A percentile compares a stretch with the other conserved stretches of the same genome.
phyloP scores from a whole-genome alignment of 495 filamentous ascomycete species.

The Aspergillus steynii region DNA sequence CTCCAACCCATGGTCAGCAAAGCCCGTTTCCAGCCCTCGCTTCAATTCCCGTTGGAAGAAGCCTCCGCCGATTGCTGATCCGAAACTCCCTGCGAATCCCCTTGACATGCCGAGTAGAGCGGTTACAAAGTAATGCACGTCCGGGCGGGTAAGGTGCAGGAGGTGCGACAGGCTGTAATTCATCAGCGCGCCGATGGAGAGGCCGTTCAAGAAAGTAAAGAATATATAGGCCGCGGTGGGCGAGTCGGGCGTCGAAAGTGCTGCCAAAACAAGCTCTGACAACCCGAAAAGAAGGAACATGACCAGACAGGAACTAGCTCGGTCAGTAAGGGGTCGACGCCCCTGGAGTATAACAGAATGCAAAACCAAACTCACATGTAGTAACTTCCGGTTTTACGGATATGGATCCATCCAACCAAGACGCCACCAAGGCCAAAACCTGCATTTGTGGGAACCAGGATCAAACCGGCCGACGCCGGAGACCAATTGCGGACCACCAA shows the following conservation, averaged over 20 bases:
- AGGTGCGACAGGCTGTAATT: conserved; percentile 80
- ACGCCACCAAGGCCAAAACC: conserved; percentile 73
- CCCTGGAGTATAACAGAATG: not conserved
- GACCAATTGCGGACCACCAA: conserved; percentile 67
- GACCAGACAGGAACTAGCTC: conserved; percentile 49
- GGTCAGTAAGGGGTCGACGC: not conserved
- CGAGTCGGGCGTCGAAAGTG: conserved; percentile 50
- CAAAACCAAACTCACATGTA: conserved; percentile 44
- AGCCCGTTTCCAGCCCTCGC: conserved; percentile 55
- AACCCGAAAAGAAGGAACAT: conserved; percentile 55
- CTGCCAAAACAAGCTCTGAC: conserved; percentile 49
- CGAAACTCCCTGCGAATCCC: conserved; percentile 74
- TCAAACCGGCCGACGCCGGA: conserved; percentile 65
- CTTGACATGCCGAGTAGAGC: conserved; percentile 70
- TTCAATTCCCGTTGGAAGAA: conserved; percentile 65
- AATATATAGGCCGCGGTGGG: conserved; percentile 48
- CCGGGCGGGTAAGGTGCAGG: conserved; percentile 61
- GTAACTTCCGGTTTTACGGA: conserved; percentile 65
- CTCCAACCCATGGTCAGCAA: conserved; percentile 50
- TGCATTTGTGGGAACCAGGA: conserved; percentile 73
- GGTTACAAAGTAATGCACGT: conserved; percentile 69
- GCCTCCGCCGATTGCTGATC: conserved; percentile 74
- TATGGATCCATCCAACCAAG: conserved; percentile 67
- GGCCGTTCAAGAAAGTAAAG: conserved; percentile 63
- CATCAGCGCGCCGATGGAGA: conserved; percentile 66